Percentiles rank a stretch among this genome's conserved stretches.
phyloP scores from a whole-genome alignment of 306 rosid species.

The Rubus parviflorus region DNA sequence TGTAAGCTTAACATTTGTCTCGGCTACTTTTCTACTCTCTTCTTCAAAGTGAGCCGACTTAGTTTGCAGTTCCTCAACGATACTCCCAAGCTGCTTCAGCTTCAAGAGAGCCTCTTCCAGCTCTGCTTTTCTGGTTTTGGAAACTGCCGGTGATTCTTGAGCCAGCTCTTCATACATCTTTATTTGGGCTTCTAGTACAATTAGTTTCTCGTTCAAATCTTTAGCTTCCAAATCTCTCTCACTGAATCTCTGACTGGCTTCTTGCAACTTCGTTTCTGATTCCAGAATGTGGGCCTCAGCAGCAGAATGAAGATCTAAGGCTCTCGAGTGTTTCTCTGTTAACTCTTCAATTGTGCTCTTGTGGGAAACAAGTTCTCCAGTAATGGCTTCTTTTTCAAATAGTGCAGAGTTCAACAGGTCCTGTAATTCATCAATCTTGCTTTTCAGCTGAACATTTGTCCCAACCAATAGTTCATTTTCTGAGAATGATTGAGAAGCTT shows the following conservation, averaged over 20 bases:
- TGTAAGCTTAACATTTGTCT: constrained; percentile 56
- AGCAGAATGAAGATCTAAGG: constrained; percentile 51
- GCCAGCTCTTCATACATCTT: constrained; percentile 46
- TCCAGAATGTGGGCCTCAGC: constrained; percentile 47
- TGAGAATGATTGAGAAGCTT: constrained; percentile 54
- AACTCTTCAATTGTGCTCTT: constrained; percentile 57
- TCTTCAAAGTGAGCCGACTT: constrained; percentile 54
- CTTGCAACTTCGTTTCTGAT: constrained; percentile 57
- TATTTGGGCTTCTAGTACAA: constrained; percentile 45
- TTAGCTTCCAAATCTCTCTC: constrained; percentile 74
- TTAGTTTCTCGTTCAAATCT: constrained; percentile 64
- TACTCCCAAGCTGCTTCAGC: constrained; percentile 53
- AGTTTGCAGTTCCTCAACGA: constrained; percentile 57
- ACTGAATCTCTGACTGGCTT: constrained; percentile 47
- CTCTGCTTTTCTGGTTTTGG: constrained; percentile 46
- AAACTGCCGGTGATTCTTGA: constrained; percentile 42
- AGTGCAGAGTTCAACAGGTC: constrained; percentile 50
- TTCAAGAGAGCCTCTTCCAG: constrained; percentile 56
- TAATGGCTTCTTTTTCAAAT: constrained; percentile 60
- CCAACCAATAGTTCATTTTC: constrained; percentile 68
- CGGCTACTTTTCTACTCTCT: constrained; percentile 47
- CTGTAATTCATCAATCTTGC: constrained; percentile 74
- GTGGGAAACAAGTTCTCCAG: constrained; percentile 60
- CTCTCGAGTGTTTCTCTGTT: constrained; percentile 61
- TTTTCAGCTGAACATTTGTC: constrained; percentile 69